Evolutionary conservation across 176 grass and related monocot genomes (phyloP).

Genomic region (Oryza officinalis): DNA sequence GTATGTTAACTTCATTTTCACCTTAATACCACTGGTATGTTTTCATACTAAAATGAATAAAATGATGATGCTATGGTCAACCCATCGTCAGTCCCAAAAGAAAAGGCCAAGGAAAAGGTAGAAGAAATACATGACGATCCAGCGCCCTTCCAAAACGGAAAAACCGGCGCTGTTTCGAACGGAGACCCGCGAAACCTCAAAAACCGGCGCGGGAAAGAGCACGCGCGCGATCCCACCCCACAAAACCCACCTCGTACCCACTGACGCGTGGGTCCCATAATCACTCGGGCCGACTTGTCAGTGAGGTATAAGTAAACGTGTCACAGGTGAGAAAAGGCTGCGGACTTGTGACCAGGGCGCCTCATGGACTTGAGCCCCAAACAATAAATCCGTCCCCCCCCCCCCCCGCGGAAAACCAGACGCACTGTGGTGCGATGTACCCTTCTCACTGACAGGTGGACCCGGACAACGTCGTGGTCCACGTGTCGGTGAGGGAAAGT

Average conservation of each 20-base stretch:
- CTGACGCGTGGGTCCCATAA: not conserved
- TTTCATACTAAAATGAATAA: no score
- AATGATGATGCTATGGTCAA: not conserved
- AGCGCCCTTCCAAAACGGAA: not conserved
- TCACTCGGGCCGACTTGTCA: not conserved
- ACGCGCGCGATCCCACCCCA: not conserved
- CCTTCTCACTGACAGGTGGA: accelerated
- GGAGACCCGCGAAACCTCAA: not conserved
- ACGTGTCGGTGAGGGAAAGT: not conserved
- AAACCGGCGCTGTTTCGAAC: not conserved
- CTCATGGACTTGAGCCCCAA: slow-evolving; percentile 45
- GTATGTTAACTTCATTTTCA: no score
- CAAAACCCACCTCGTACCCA: not conserved
- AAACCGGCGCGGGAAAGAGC: not conserved
- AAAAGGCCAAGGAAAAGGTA: not conserved
- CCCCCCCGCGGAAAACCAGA: not conserved
- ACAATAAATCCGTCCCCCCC: slow-evolving; percentile 23
- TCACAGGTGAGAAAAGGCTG: not conserved
- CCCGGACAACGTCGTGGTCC: accelerated
- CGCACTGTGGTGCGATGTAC: accelerated
- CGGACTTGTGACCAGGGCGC: slow-evolving; percentile 15
- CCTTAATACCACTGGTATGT: no score
- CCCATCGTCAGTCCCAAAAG: not conserved
- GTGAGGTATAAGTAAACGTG: accelerated
- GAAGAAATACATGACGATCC: not conserved